Evolutionary conservation across 2,329 filamentous ascomycete genomes (phyloP), one percentile per base, ranked within the genome.

Genomic region (Sporothrix protearum): DNA sequence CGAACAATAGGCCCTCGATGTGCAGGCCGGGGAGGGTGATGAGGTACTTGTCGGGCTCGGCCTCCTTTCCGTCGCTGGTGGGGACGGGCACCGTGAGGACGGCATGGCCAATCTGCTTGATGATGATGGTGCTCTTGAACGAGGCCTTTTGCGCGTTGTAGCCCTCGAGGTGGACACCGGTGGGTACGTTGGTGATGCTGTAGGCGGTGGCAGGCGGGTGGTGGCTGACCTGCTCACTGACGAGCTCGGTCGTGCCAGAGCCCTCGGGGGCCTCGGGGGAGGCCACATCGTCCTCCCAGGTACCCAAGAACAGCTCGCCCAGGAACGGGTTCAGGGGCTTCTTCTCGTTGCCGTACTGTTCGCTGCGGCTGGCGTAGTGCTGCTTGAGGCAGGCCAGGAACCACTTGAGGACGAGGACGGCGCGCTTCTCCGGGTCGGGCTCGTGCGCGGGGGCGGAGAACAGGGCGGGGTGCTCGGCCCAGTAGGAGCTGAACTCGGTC

Each of bases 121-220:
- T 91, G 78, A 95, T 92, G 80, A 98, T 97, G 59, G 95, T 97
- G 76, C 91, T 91, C 74, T 92, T 92, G 82, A 99, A 97, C 19
- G 93, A 96, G 3, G 95, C 94, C 81, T 97, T 98, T 79, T 98
- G 96, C 19, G 92, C 95, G 78, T 98, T 97, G 83, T 97, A 97
- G 69, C 95, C 95, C 83, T 91, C 85, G n/a, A 91, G 83, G 78
- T 86, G 85, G 67, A 98, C 89, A 72, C 94, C 93, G 74, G 96
- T 89, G 78, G 93, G 88, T 74, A 91, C 84, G 81, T 99, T 98
- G 82, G 89, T 91, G 80, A 98, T 97, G 79, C 89, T 91, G 83
- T 98, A 99, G 57, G 95, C 96, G 1, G 95, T 99, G 47, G 94
- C 93, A 2, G 96, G 95, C 69, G 95, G 95, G 79, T 99, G 96